Evolutionary conservation across 2,329 filamentous ascomycete species (phyloP).

Genomic region (Periconia sp.): DNA sequence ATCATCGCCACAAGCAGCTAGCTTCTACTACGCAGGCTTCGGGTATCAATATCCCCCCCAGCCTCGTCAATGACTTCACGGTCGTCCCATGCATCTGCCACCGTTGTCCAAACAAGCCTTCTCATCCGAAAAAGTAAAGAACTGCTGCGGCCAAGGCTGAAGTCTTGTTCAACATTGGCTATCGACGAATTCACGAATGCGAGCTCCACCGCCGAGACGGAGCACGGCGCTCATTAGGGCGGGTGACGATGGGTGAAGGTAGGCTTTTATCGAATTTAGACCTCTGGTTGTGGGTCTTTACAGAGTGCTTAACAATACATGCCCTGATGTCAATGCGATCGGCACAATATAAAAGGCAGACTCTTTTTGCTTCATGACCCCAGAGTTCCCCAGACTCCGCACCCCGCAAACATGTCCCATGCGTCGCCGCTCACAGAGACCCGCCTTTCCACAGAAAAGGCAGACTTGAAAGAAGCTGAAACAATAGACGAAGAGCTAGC

Average conservation of each 20-base stretch:
- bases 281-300: too few species aligned
- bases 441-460: background rate
- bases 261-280: background rate
- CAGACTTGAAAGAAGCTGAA: constrained; percentile 3
- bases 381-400: background rate
- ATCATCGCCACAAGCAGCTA: background rate
- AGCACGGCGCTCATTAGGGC: background rate
- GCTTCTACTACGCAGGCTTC: background rate
- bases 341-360: background rate
- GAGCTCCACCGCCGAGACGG: constrained; percentile 2
- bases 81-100: background rate
- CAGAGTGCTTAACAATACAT: too few species aligned
- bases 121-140: too few species aligned
- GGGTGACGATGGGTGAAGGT: background rate
- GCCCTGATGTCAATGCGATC: too few species aligned
- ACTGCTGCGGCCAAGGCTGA: background rate
- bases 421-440: background rate
- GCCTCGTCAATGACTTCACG: too few species aligned
- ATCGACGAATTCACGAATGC: constrained; percentile 1
- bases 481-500: constrained; percentile 12
- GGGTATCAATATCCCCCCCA: constrained; percentile 8
- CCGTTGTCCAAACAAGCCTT: constrained; percentile 1
- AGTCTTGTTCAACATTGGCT: background rate
- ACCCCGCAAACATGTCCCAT: background rate
- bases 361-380: background rate